Percentiles rank a stretch among this genome's conserved stretches.
Conservation (phyloP, 371 early-diverging fungal species). For the Mucor saturninus region DNA sequence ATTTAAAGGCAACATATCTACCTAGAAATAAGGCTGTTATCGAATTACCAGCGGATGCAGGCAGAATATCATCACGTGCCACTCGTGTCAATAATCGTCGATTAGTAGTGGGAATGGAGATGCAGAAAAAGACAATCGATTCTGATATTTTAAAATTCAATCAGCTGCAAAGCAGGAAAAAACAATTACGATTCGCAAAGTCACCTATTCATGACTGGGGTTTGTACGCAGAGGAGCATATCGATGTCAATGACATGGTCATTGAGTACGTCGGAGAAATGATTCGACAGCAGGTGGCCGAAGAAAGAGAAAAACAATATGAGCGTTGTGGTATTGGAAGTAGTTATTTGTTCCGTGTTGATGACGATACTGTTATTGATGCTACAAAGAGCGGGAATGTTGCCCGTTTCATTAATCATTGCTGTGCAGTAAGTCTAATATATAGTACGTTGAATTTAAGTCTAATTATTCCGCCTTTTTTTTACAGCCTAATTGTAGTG, state of each 20-base stretch:
- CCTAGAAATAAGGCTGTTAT: constrained; percentile 56
- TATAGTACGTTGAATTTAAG: not conserved
- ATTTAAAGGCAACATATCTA: constrained; percentile 69
- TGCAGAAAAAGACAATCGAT: constrained; percentile 49
- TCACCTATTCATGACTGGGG: constrained; percentile 97
- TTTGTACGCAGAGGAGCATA: constrained; percentile 90
- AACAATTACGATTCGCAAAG: constrained; percentile 86
- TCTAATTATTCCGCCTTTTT: not conserved
- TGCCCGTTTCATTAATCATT: constrained; percentile 98
- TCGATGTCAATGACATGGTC: constrained; percentile 92
- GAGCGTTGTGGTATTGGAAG: constrained; percentile 91
- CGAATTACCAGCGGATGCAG: constrained; percentile 38
- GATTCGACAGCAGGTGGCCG: constrained; percentile 94
- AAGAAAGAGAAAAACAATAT: constrained; percentile 93
- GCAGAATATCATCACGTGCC: constrained; percentile 57
- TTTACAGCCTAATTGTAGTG: constrained; percentile 93
- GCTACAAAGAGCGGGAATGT: constrained; percentile 98
- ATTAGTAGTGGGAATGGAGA: constrained; percentile 45
- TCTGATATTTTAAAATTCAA: constrained; percentile 86
- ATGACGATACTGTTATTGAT: constrained; percentile 96
- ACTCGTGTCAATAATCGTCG: constrained; percentile 70
- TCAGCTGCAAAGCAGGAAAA: constrained; percentile 88
- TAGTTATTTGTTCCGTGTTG: constrained; percentile 95
- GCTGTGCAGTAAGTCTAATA: constrained; percentile 77
- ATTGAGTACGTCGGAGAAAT: constrained; percentile 99